phyloP scores from a whole-genome alignment of 1,284 basidiomycete genomes.

The Ganoderma leucocontextum region DNA sequence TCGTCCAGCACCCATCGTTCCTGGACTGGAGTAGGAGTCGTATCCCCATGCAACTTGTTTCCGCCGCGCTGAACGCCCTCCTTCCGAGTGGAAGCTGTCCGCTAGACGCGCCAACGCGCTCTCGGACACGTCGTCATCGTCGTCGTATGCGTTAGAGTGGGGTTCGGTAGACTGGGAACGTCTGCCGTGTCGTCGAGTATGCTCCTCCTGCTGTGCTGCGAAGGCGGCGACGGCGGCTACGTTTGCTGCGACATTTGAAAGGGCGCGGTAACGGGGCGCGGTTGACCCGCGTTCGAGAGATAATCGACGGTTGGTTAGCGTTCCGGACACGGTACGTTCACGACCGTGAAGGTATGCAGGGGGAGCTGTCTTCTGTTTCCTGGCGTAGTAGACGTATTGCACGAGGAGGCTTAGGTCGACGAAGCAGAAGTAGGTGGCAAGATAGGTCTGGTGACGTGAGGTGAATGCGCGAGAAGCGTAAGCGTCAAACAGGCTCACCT shows the following conservation, averaged over 20 bases:
- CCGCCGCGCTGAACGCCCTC: constrained; percentile 51
- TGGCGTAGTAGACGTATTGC: constrained; percentile 83
- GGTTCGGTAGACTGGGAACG: constrained; percentile 34
- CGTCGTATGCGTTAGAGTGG: constrained; percentile 41
- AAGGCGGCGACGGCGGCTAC: constrained; percentile 73
- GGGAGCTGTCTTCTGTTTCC: constrained; percentile 42
- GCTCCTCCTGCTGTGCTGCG: constrained; percentile 64
- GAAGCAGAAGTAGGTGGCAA: constrained; percentile 87
- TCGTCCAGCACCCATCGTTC: constrained; percentile 51
- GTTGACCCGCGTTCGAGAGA: constrained; percentile 57
- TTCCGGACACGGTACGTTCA: constrained; percentile 53
- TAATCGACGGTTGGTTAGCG: constrained; percentile 51
- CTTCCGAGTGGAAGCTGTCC: constrained; percentile 79
- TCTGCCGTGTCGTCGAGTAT: constrained; percentile 37
- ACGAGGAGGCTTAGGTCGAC: constrained; percentile 78
- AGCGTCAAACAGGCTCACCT: constrained; percentile 59
- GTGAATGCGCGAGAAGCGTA: constrained; percentile 8
- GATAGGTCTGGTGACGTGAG: constrained; percentile 69
- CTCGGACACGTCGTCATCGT: constrained; percentile 61
- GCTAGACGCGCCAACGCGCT: constrained; percentile 61
- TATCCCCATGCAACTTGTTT: constrained; percentile 75
- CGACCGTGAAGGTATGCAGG: constrained; percentile 49
- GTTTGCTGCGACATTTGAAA: constrained; percentile 72
- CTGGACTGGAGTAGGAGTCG: constrained; percentile 54
- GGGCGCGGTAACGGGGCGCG: constrained; percentile 65